Base-by-base conservation (phyloP, 495 filamentous ascomycete species). In the Penicillium simplicissimum region DNA sequence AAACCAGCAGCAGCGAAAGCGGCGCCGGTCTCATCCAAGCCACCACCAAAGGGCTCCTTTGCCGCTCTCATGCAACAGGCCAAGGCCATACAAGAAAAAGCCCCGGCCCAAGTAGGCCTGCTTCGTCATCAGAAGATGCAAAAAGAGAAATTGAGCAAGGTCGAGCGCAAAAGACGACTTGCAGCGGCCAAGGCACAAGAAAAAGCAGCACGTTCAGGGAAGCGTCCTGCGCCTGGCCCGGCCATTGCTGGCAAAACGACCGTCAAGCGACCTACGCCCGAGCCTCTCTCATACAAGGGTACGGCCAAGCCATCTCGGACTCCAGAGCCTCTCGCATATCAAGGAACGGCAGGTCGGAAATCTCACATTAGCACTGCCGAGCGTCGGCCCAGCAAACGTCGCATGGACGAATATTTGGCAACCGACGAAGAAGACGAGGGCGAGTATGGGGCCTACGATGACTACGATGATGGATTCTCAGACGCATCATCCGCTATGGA, bases 401-500 rank as follows among this genome's bases (percentile, higher is more conserved):
- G 75, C 14, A 67, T 68, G 59, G 68, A 83, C 52, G 79, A 82
- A 70, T 81, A 81, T 62, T 72, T 81, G 21, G 80, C 68, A 8
- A 82, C 76, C 6, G 80, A 80, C 60, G 80, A 80, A 56, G 76
- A 79, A 61, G 77, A 81, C 19, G 78, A 81, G 61, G 74, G 79
- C 8, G 74, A 82, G 0, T 55, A 28, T 19, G 35, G 34, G 10
- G n/a, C 14, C 36, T 77, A 74, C 62, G 74, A 74, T 43, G 77
- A 68, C 38, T 81, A 87, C 51, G 80, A 87, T 45, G 82, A 84
- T 52, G 81, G 80, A 55, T 84, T 78, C 21, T 84, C 80, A 0
- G 85, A 87, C 34, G 78, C 52, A 15, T 84, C 80, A 3, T 86
- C 84, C 13, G 87, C 87, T 60, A 90, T 90, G 87, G 87, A 90